A percentile compares a stretch with the other conserved stretches of the same genome.
Conservation (phyloP, 352 stramenopile genomes). For the Poterioochromonas sp. region DNA sequence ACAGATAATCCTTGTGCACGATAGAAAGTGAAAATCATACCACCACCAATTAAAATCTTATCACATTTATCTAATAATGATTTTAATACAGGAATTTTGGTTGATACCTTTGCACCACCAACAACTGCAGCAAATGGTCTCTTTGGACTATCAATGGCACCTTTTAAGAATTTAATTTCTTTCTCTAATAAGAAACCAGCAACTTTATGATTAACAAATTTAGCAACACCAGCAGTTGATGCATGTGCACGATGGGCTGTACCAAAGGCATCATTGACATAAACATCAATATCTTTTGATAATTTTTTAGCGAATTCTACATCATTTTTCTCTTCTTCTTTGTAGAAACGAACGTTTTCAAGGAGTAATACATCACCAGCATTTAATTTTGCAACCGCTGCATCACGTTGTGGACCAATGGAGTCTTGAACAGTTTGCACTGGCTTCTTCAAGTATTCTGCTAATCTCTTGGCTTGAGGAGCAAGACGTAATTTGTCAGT, state of each 20-base stretch:
- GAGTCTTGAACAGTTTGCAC: conserved; percentile 72
- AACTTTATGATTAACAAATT: conserved; percentile 54
- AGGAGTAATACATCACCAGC: conserved; percentile 80
- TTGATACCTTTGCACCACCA: conserved; percentile 93
- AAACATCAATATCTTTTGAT: conserved; percentile 81
- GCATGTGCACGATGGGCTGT: conserved; percentile 96
- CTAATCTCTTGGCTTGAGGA: conserved; percentile 56
- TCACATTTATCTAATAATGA: conserved; percentile 98
- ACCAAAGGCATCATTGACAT: conserved; percentile 99
- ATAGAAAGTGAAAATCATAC: conserved; percentile 98
- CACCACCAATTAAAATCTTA: conserved; percentile 94
- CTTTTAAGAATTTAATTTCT: conserved; percentile 98
- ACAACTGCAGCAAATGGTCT: conserved; percentile 95
- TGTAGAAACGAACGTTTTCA: conserved; percentile 98
- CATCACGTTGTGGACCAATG: conserved; percentile 77
- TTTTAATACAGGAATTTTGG: conserved; percentile 99
- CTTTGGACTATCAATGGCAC: conserved; percentile 91
- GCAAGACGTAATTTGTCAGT: conserved; percentile 63
- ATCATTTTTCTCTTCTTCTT: conserved; percentile 93
- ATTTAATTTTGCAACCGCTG: conserved; percentile 46
- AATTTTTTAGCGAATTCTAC: conserved; percentile 66
- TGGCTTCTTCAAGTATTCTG: conserved; percentile 67
- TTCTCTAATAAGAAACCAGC: conserved; percentile 97
- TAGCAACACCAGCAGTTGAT: conserved; percentile 90
- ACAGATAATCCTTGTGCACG: conserved; percentile 85